Percentiles rank a stretch among this genome's conserved stretches.
Evolutionary conservation across 2,329 filamentous ascomycete genomes (phyloP).

Genomic region (Chaetomiaceae sp.): DNA sequence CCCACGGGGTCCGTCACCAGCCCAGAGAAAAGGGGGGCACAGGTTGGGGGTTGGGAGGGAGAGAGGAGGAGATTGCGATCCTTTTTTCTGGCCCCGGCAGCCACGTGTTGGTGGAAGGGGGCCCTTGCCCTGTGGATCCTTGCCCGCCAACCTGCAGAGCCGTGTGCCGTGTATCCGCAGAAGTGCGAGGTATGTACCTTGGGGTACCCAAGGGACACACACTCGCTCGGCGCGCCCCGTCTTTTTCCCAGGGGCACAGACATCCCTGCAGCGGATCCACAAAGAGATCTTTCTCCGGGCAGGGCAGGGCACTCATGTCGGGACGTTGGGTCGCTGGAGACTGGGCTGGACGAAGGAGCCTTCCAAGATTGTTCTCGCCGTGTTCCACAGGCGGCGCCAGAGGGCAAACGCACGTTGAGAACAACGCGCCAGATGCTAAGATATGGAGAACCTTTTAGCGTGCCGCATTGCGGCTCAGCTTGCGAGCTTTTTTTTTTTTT

Average conservation of each 20-base stretch:
- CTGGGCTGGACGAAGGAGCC: no score
- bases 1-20: no score
- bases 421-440: no score
- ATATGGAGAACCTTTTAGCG: no score
- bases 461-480: neutral
- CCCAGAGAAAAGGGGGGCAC: no score
- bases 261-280: constrained; percentile 15
- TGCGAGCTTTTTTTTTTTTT: no score
- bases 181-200: constrained; percentile 16
- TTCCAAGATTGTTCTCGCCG: no score
- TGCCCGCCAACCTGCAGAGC: constrained; percentile 7
- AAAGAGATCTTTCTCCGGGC: constrained; percentile 14
- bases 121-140: constrained; percentile 5
- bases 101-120: constrained; percentile 28
- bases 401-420: neutral
- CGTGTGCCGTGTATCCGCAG: constrained; percentile 15
- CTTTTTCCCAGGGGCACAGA: neutral
- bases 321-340: no score
- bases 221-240: neutral
- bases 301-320: neutral
- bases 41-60: no score
- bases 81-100: constrained; percentile 26
- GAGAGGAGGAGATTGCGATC: constrained; percentile 29
- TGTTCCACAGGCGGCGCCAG: no score
- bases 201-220: no score